Base-by-base conservation (phyloP, 176 grass and related monocot genomes). In the Oryza officinalis region DNA sequence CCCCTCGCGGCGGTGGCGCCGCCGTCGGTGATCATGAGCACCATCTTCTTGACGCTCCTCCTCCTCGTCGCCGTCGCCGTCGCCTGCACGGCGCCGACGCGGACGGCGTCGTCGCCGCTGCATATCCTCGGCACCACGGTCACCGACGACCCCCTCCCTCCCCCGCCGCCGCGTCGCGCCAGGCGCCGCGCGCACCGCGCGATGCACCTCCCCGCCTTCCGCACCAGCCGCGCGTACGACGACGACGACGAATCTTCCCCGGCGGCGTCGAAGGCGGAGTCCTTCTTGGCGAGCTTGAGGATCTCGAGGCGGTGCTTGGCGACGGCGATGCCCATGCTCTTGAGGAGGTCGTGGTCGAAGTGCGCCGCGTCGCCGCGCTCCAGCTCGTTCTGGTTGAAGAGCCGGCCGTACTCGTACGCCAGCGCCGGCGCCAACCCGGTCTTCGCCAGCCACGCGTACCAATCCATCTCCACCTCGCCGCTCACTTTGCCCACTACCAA, bases 281-380 rank as follows among this genome's bases (percentile, higher is more conserved):
- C 65, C 67, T 89, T 89, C 71, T 7, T 81, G 60, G 87, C 84
- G 11, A 90, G 77, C 84, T 89, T 89, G 81, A 92, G 91, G 66
- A 89, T 89, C 67, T 97, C 84, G 22, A 97, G 89, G 40, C 94
- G 83, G 91, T 97, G 94, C 87, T 97, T 97, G 71, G 94, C 94
- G 26, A 94, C 61, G 81, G 84, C 86, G 84, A 97, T 89, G 70
- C 94, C 94, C 94, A 97, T 97, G 91, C 94, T 97, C 85, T 91
- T 92, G 76, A 97, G 91, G 72, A 97, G 90, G 84, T 97, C 94
- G 73, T 97, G 94, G 81, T 97, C 89, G 84, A 96, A 96, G 78
- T 93, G 78, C 1, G 69, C 70, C n/a, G 92, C 77, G 77, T 96
- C 94, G 14, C 86, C 77, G 25, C 83, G 80, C 85, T 93, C 91